Evolutionary conservation across 257 asterid species (phyloP), one percentile per base, ranked within the genome.

Genomic region (Galeopsis tetrahit): DNA sequence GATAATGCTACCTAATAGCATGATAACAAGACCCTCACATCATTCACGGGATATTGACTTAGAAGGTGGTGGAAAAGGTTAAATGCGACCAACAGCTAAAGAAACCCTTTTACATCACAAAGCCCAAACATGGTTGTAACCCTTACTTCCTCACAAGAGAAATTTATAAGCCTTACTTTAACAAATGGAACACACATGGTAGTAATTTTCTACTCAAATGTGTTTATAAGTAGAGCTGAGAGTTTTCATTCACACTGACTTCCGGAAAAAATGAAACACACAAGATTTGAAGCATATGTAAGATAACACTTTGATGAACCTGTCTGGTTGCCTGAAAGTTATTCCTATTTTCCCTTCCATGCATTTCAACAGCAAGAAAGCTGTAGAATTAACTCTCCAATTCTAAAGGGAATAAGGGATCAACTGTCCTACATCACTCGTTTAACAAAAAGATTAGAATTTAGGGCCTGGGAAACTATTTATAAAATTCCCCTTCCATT

Each of bases 101-200:
- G 10, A 10, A 13, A 53, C 61, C 28, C 7, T 7, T 59, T 48
- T 48, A 14, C 31, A 15, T 69, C 63, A 39, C 70, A 44, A 69
- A 48, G 2, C 59, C 61, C 14, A 34, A 32, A 66, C 33, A 31
- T 68, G 48, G 57, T 58, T 53, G 58, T 70, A 43, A 59, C 36
- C 38, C 70, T 63, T 70, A 32, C 17, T 66, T 43, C 55, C 38
- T 69, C 55, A 13, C 40, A 74, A 65, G 49, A 10, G 66, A 28
- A 60, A 53, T 48, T 58, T 53, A 42, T 64, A 55, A 68, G 32
- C 31, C 70, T 70, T 70, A 39, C 7, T 51, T 34, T 66, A 35
- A 64, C 13, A 31, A 48, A 70, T 51, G 39, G 31, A 70, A 63
- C 66, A 36, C 14, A 33, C 34, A 58, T 60, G 42, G 32, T 34